Evolutionary conservation across 768 basidiomycete species (phyloP).

Genomic region (Rhodotorula babjevae): DNA sequence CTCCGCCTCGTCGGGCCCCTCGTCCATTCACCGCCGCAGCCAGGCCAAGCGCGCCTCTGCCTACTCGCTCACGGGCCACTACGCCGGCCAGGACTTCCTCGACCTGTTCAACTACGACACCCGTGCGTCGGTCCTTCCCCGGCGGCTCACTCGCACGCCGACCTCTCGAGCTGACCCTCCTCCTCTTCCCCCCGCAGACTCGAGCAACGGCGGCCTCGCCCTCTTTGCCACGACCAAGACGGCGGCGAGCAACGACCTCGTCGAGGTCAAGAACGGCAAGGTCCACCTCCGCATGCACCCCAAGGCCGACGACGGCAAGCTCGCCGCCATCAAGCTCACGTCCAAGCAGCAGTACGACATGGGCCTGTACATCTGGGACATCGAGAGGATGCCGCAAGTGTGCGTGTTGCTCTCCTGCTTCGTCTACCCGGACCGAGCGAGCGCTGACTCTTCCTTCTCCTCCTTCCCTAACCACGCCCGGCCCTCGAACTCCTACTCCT

Average conservation of each 20-base stretch:
- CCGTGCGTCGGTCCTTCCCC: background rate
- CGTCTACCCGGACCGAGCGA: too few species aligned
- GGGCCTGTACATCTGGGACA: conserved; percentile 20
- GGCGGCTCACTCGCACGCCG: background rate
- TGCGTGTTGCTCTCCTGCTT: background rate
- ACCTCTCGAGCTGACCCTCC: background rate
- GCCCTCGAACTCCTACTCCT: too few species aligned
- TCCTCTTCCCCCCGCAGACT: background rate
- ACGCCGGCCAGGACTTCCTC: conserved; percentile 13
- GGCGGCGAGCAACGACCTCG: conserved; percentile 6
- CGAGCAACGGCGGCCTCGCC: conserved; percentile 21
- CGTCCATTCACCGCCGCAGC: background rate
- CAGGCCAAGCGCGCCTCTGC: conserved; percentile 1
- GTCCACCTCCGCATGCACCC: conserved; percentile 19
- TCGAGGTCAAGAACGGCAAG: conserved; percentile 23
- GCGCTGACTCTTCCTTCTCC: too few species aligned
- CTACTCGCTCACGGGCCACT: conserved; percentile 12
- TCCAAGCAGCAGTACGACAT: conserved; percentile 11
- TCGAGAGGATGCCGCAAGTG: conserved; percentile 18
- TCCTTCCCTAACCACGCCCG: too few species aligned
- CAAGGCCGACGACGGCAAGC: background rate
- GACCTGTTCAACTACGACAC: conserved; percentile 18
- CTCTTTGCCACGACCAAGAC: conserved; percentile 19
- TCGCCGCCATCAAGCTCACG: conserved; percentile 12
- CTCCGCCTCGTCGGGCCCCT: background rate